Percentiles rank a stretch among this genome's conserved stretches.
These are phyloP conservation scores for Mycena crocata DNA, from an alignment of 768 basidiomycete species.

Conservation along the genomic window DNA sequence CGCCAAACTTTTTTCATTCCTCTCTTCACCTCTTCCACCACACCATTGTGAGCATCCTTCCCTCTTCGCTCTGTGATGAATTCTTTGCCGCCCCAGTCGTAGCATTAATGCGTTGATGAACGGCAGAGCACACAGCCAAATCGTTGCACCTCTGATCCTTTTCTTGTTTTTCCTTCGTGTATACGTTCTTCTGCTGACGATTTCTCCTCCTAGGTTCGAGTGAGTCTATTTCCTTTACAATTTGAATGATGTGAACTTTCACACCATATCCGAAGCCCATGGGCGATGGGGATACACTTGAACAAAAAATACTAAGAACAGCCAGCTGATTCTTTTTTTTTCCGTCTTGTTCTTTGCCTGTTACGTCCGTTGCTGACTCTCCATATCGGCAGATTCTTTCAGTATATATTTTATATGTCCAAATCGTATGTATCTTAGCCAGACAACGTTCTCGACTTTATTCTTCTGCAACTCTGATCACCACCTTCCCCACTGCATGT, in stretches of 20 bases:
- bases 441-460: not conserved
- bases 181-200: constrained; percentile 14
- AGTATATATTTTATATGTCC: not conserved
- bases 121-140: constrained; percentile 78
- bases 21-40: constrained; percentile 8
- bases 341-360: not conserved
- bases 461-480: constrained; percentile 52
- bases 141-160: constrained; percentile 70
- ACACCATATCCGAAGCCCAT: constrained; percentile 58
- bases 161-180: constrained; percentile 12
- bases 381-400: not conserved
- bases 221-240: constrained; percentile 32
- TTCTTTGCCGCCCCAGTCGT: constrained; percentile 84
- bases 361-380: not conserved
- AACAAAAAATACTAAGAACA: constrained; percentile 69
- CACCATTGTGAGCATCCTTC: constrained; percentile 44
- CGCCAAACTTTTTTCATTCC: constrained; percentile 36
- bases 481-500: constrained; percentile 64
- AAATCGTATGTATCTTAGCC: not conserved
- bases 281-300: constrained; percentile 57
- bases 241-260: constrained; percentile 58
- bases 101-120: constrained; percentile 70
- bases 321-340: constrained; percentile 61
- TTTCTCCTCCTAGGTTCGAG: constrained; percentile 15
- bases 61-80: constrained; percentile 58